Evolutionary conservation across 495 filamentous ascomycete genomes (phyloP).

Genomic region (Physcia stellaris): DNA sequence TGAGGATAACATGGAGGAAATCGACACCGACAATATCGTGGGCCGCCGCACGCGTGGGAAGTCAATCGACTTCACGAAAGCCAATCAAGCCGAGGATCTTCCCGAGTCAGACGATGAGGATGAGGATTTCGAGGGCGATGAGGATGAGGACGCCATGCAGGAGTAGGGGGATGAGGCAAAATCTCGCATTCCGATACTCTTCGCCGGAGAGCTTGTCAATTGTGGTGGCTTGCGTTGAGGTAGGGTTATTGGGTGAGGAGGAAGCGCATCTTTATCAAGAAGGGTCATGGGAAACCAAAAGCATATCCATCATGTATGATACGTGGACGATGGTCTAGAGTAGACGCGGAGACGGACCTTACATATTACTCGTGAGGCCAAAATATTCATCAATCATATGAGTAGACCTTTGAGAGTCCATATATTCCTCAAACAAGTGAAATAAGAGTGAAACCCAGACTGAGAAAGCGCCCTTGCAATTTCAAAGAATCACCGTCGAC

Average conservation of each 20-base stretch:
- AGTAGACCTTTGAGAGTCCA: no score
- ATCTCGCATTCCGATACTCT: not conserved
- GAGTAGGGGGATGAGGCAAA: constrained; percentile 14
- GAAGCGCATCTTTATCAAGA: no score
- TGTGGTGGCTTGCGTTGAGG: not conserved
- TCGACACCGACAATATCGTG: constrained; percentile 81
- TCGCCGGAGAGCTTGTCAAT: constrained; percentile 1
- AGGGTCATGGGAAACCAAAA: not conserved
- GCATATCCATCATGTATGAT: not conserved
- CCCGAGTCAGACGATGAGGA: constrained; percentile 72
- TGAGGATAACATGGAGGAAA: constrained; percentile 78
- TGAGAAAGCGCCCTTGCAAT: no score
- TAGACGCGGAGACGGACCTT: not conserved
- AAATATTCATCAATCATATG: no score
- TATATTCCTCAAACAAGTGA: no score
- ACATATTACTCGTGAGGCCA: no score
- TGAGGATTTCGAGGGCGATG: constrained; percentile 48
- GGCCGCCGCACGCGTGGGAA: constrained; percentile 68
- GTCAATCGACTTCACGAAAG: constrained; percentile 68
- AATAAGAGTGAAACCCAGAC: no score
- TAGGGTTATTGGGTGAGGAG: not conserved
- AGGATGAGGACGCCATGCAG: constrained; percentile 30
- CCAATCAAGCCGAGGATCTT: constrained; percentile 42
- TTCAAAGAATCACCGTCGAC: no score
- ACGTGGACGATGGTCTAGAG: not conserved